These are phyloP conservation scores for Podospora pseudoanserina DNA, from an alignment of 495 filamentous ascomycete genomes.

Conservation along the genomic window DNA sequence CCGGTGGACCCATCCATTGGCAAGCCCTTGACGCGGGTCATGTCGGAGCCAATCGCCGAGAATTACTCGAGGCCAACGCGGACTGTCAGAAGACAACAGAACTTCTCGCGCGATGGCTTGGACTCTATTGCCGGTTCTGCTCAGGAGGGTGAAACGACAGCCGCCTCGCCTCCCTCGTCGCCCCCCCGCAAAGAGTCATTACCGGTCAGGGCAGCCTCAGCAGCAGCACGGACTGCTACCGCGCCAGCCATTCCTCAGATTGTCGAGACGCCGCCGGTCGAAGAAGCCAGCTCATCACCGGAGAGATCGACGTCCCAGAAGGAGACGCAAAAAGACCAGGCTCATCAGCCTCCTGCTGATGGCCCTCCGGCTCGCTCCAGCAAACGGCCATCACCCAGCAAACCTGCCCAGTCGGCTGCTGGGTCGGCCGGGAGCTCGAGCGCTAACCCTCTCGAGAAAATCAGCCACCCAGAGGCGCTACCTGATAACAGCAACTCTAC, in stretches of 20 bases:
- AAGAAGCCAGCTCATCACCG: constrained; percentile 44
- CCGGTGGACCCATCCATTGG: constrained; percentile 48
- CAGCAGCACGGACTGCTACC: constrained; percentile 5
- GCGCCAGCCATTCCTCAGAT: constrained; percentile 58
- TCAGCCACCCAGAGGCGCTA: constrained; percentile 60
- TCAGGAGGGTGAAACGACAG: constrained; percentile 21
- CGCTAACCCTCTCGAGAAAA: constrained; percentile 52
- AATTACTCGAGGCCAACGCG: constrained; percentile 52
- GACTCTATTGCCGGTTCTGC: constrained; percentile 9
- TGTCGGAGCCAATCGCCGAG: constrained; percentile 71
- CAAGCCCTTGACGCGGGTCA: constrained; percentile 61
- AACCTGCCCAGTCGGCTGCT: constrained; percentile 27
- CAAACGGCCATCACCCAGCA: constrained; percentile 41
- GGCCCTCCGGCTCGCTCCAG: constrained; percentile 46
- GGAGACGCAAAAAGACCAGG: constrained; percentile 30
- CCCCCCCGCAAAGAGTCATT: constrained; percentile 20
- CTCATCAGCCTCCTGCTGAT: constrained; percentile 31
- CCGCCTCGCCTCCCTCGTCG: constrained; percentile 18
- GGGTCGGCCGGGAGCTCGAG: constrained; percentile 15
- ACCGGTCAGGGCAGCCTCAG: constrained; percentile 28
- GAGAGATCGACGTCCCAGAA: constrained; percentile 58
- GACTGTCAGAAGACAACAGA: constrained; percentile 43
- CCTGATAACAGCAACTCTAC: constrained; percentile 63
- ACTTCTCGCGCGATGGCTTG: constrained; percentile 34
- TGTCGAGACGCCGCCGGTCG: constrained; percentile 60